Conservation (phyloP, 1,284 basidiomycete species). For the Mycosarcoma mackinlayi region DNA sequence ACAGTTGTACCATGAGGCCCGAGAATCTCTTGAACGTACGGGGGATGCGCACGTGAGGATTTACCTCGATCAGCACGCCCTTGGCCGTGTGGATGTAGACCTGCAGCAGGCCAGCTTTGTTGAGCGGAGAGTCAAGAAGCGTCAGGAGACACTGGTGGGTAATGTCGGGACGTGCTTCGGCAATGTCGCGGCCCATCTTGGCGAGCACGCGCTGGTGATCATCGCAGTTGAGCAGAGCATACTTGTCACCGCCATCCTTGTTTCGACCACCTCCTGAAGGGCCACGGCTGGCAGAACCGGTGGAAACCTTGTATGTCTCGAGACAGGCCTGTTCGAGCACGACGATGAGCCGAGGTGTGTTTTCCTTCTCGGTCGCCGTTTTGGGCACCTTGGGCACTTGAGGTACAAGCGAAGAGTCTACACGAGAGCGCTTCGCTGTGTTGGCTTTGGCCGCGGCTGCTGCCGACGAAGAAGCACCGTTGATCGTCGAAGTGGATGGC, state of each 20-base stretch:
- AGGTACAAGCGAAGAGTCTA: constrained; percentile 63
- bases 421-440: constrained; percentile 56
- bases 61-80: constrained; percentile 97
- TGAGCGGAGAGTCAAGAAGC: constrained; percentile 94
- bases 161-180: constrained; percentile 96
- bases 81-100: constrained; percentile 98
- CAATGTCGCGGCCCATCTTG: constrained; percentile 96
- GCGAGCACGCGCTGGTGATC: constrained; percentile 98
- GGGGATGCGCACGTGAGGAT: constrained; percentile 96
- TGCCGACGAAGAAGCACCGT: constrained; percentile 19
- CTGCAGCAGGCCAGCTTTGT: constrained; percentile 95
- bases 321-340: constrained; percentile 93
- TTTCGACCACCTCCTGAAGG: constrained; percentile 70
- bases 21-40: constrained; percentile 98
- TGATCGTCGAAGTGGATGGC: constrained; percentile 11
- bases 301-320: constrained; percentile 89
- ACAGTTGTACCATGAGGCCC: constrained; percentile 97
- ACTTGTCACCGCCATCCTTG: constrained; percentile 76
- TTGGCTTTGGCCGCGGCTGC: constrained; percentile 38
- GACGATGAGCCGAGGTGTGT: constrained; percentile 76
- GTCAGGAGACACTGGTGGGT: constrained; percentile 99
- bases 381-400: constrained; percentile 65
- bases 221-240: constrained; percentile 96
- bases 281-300: constrained; percentile 68
- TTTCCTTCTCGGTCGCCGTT: constrained; percentile 59